Conservation (phyloP, 129 eudicot species). For the Heracleum sosnowskyi region DNA sequence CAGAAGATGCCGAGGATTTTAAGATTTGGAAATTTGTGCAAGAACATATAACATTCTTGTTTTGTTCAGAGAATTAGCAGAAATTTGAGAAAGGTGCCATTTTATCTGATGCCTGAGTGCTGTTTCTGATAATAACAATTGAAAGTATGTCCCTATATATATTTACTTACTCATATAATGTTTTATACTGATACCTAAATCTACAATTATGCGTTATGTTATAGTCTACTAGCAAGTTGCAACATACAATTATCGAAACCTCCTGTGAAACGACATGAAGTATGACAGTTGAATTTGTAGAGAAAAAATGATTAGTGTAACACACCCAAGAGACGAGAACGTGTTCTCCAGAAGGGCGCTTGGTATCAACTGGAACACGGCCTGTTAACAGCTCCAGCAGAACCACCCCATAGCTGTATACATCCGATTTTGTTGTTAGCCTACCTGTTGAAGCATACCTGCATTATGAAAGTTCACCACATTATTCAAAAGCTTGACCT, state of each 20-base stretch:
- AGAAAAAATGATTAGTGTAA: not conserved
- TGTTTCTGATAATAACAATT: not conserved
- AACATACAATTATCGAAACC: not conserved
- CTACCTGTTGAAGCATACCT: conserved; percentile 91
- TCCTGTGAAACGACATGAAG: not conserved
- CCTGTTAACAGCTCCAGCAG: conserved; percentile 86
- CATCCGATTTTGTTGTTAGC: conserved; percentile 90
- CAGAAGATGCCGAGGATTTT: not conserved
- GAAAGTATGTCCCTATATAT: not conserved
- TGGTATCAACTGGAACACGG: conserved; percentile 70
- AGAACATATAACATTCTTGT: not conserved
- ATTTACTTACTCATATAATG: not conserved
- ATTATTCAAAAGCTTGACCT: conserved; percentile 2
- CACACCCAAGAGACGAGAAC: conserved; percentile 94
- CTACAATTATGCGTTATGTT: not conserved
- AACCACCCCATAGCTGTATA: conserved; percentile 83
- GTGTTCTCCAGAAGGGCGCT: conserved; percentile 87
- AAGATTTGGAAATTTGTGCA: not conserved
- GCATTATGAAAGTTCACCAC: conserved; percentile 13
- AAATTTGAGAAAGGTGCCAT: not conserved
- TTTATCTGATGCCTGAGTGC: not conserved
- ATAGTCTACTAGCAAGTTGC: not conserved
- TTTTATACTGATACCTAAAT: not conserved
- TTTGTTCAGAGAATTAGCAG: not conserved
- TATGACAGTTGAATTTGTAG: not conserved